A percentile compares a stretch with the other conserved stretches of the same genome.
Conservation (phyloP, 2,329 filamentous ascomycete genomes). For the Incumbomyces lentus region DNA sequence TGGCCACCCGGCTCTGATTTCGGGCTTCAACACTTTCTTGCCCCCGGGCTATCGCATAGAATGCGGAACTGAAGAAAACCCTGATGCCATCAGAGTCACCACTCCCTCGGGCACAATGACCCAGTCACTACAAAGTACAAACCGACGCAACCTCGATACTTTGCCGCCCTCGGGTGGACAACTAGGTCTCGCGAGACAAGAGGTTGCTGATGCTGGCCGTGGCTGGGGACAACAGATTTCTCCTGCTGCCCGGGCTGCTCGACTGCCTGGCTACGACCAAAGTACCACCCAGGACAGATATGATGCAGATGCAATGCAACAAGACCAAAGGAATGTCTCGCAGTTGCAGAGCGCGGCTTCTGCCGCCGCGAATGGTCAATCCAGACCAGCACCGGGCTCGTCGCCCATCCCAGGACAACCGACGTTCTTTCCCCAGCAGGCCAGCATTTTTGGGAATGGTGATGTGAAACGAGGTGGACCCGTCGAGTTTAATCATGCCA, state of each 20-base stretch:
- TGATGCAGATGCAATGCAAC: constrained; percentile 17
- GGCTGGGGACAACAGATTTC: constrained; percentile 22
- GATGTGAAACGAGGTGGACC: constrained; percentile 76
- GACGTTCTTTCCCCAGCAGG: constrained; percentile 22
- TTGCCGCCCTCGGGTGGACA: constrained; percentile 19
- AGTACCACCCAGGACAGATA: constrained; percentile 8
- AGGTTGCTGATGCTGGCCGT: constrained; percentile 17
- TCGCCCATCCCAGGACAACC: constrained; percentile 33
- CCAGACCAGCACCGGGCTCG: constrained; percentile 38
- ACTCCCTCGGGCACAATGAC: constrained; percentile 97
- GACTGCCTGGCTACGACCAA: constrained; percentile 16
- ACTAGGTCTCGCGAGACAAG: constrained; percentile 9
- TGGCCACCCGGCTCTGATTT: constrained; percentile 87
- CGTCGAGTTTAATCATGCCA: constrained; percentile 97
- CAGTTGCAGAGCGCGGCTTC: constrained; percentile 57
- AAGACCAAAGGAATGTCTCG: constrained; percentile 19
- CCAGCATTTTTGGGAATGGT: constrained; percentile 45
- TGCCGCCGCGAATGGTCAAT: constrained; percentile 42
- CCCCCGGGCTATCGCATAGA: constrained; percentile 94
- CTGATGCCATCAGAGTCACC: constrained; percentile 90
- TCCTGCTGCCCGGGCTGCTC: constrained; percentile 22
- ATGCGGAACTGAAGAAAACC: constrained; percentile 85
- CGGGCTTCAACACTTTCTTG: constrained; percentile 96
- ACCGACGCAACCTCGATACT: constrained; percentile 22
- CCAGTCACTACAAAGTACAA: constrained; percentile 58